These are phyloP conservation scores for Cruciata laevipes DNA, from an alignment of 257 asterid genomes.

Conservation along the genomic window DNA sequence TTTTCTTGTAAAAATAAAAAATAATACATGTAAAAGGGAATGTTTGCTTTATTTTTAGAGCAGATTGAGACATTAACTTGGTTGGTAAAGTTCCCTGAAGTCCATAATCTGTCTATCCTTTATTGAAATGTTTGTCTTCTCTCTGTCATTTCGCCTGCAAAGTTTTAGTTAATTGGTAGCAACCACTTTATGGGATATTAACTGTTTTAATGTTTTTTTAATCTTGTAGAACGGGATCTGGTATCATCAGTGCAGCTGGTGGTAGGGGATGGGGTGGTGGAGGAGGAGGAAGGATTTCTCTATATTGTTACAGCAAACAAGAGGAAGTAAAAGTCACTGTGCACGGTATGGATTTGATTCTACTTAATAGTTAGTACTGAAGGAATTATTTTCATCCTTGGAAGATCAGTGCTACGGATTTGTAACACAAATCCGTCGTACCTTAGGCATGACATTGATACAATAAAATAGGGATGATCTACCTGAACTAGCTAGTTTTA, in stretches of 20 bases:
- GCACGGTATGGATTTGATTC: constrained; percentile 59
- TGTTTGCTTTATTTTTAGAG: background rate
- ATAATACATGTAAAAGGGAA: background rate
- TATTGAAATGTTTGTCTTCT: background rate
- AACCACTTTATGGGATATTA: constrained; percentile 2
- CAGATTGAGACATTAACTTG: background rate
- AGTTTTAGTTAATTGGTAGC: background rate
- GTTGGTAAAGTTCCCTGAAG: background rate
- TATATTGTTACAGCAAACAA: constrained; percentile 95
- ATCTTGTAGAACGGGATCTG: constrained; percentile 73
- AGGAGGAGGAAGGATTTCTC: constrained; percentile 93
- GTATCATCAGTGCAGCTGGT: constrained; percentile 85
- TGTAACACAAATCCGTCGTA: background rate
- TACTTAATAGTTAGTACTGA: constrained; percentile 4
- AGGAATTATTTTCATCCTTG: background rate
- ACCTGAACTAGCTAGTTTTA: background rate
- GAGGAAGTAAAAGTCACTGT: constrained; percentile 81
- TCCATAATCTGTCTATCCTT: background rate
- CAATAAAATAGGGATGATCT: background rate
- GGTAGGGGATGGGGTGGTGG: constrained; percentile 99
- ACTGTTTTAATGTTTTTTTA: constrained; percentile 20
- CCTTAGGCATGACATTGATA: background rate
- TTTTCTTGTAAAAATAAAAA: background rate
- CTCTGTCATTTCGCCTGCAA: background rate
- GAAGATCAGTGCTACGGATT: background rate